Conservation (phyloP, 2,329 filamentous ascomycete species). For the Penicillium sp. region DNA sequence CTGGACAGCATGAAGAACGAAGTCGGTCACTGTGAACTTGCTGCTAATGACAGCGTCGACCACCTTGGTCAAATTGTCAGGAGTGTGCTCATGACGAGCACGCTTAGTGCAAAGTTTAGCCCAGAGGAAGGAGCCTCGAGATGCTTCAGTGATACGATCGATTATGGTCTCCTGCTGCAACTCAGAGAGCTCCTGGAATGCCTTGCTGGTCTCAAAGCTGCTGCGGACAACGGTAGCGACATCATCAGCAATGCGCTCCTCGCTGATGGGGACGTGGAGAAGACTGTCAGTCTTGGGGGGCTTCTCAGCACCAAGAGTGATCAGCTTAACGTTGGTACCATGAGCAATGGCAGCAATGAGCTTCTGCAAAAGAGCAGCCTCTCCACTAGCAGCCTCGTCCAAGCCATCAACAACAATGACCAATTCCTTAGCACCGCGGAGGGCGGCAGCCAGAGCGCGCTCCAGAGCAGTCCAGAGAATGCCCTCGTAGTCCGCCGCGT, state of each 20-base stretch:
- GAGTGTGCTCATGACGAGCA: conserved; percentile 26
- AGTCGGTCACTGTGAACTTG: conserved; percentile 31
- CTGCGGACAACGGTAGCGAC: conserved; percentile 34
- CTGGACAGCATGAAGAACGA: conserved; percentile 30
- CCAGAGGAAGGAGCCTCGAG: conserved; percentile 41
- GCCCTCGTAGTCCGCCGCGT: conserved; percentile 33
- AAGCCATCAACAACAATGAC: conserved; percentile 41
- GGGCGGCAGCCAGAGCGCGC: conserved; percentile 27
- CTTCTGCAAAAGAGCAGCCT: conserved; percentile 28
- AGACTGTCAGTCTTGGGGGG: conserved; percentile 11
- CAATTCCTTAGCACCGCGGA: conserved; percentile 34
- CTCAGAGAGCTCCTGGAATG: conserved; percentile 28
- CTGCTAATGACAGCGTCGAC: conserved; percentile 28
- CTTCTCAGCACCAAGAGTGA: conserved; percentile 31
- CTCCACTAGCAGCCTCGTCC: conserved; percentile 36
- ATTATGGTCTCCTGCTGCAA: conserved; percentile 35
- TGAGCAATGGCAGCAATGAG: conserved; percentile 25
- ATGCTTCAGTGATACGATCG: conserved; percentile 33
- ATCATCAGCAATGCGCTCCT: conserved; percentile 39
- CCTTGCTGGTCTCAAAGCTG: conserved; percentile 24
- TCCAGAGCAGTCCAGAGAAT: conserved; percentile 37
- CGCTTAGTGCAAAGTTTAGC: conserved; percentile 38
- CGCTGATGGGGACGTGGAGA: conserved; percentile 26
- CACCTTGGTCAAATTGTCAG: conserved; percentile 28
- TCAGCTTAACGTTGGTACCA: conserved; percentile 28